Evolutionary conservation across 345 rosid species (phyloP).

Genomic region (Geranium rotundifolium): DNA sequence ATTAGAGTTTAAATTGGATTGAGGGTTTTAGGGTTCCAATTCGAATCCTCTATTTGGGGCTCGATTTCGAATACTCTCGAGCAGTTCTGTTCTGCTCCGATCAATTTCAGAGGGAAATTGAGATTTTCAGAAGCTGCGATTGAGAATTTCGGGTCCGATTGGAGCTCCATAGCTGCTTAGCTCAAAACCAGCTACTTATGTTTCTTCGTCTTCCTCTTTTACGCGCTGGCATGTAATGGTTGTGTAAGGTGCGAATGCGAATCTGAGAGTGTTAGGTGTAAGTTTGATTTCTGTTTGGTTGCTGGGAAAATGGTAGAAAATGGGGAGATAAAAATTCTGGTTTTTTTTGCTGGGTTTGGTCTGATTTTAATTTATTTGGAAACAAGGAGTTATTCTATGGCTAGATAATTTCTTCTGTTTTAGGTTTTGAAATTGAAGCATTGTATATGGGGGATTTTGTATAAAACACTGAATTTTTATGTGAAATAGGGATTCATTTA

Average conservation of each 20-base stretch:
- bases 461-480: too few relatives aligned
- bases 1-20: slow-evolving; percentile 10
- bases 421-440: too few relatives aligned
- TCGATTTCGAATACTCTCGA: not conserved
- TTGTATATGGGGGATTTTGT: too few relatives aligned
- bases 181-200: not conserved
- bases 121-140: not conserved
- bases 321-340: too few relatives aligned
- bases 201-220: not conserved
- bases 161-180: not conserved
- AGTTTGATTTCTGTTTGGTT: slow-evolving; percentile 5
- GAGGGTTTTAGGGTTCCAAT: slow-evolving; percentile 17
- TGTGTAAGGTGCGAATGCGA: too few relatives aligned
- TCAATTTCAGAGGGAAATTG: not conserved
- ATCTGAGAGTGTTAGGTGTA: too few relatives aligned
- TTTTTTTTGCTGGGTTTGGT: too few relatives aligned
- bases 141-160: not conserved
- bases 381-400: too few relatives aligned
- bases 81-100: not conserved
- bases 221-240: too few relatives aligned
- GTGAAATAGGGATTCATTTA: too few relatives aligned
- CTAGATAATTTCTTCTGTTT: too few relatives aligned
- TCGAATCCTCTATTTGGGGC: not conserved
- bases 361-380: too few relatives aligned
- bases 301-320: slow-evolving; percentile 3